Evolutionary conservation across 2,329 filamentous ascomycete genomes (phyloP), one percentile per base, ranked within the genome.

Genomic region (Aspergillus melleus): DNA sequence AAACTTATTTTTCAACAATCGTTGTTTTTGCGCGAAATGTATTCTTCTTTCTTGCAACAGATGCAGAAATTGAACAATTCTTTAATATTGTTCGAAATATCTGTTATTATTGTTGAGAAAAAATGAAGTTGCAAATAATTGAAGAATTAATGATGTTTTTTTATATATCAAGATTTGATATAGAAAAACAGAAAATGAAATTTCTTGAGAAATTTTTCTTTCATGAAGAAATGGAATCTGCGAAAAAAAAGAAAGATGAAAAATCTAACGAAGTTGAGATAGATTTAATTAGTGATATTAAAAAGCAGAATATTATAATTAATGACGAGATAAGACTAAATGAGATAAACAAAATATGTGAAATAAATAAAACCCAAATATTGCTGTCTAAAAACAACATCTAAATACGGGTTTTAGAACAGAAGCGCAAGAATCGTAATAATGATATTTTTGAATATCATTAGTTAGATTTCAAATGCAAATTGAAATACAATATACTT

Each of bases 1-100:
- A 8, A 74, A 64, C 54, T 36, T 14, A 46, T 9, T 53, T 49
- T 54, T 42, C 8, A 42, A 2, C 30, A 30, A 54, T 58, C 19
- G 19, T 42, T 44, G 16, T 6, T 24, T 11, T 14, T 39, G 44
- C n/a, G 39, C 8, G 11, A 19, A 50, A 60, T 54, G 22, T 57
- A 39, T 22, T 60, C n/a, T 30, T 6, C 1, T 46, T 42, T 9
- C 2, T 3, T n/a, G 2, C 8, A 42, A 42, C 2, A n/a, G 6
- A 8, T n/a, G 2, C 2, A 42, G 16, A 4, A n/a, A 2, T 42
- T 42, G 3, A 42, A 42, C 4, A 5, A 16, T 6, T 42, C 14
- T 39, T 39, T 39, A 39, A 39, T 39, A 39, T 12, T 39, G 6
- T 16, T 39, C 6, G 5, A 12, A 5, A 39, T 39, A 39, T 39